Percentiles rank a stretch among this genome's conserved stretches.
phyloP scores from a whole-genome alignment of 2,329 filamentous ascomycete genomes.

The Talaromyces sp. region DNA sequence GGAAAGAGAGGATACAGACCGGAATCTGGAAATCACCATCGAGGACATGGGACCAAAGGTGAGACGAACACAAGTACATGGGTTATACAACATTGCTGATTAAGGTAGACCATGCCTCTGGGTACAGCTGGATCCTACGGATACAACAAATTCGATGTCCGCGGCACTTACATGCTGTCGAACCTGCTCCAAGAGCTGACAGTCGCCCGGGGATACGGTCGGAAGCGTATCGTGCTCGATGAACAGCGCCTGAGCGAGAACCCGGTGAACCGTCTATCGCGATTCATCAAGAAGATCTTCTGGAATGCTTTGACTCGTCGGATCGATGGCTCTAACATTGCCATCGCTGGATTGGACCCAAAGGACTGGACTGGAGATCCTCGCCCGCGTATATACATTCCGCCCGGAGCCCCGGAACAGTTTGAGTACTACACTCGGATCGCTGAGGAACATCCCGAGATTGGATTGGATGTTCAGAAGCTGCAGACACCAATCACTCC shows the following conservation, averaged over 20 bases:
- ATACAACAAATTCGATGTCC: conserved; percentile 80
- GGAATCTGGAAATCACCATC: conserved; percentile 95
- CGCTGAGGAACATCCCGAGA: conserved; percentile 71
- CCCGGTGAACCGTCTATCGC: conserved; percentile 78
- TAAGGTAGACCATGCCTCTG: conserved; percentile 67
- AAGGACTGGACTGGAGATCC: conserved; percentile 95
- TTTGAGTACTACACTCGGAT: conserved; percentile 82
- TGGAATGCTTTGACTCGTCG: conserved; percentile 87
- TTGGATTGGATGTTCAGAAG: conserved; percentile 79
- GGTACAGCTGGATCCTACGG: conserved; percentile 83
- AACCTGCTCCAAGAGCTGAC: conserved; percentile 94
- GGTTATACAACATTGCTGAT: conserved; percentile 19
- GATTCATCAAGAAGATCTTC: conserved; percentile 83
- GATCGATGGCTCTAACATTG: conserved; percentile 77
- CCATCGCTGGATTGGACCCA: conserved; percentile 78
- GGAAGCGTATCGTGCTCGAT: conserved; percentile 84
- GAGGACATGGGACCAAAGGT: conserved; percentile 93
- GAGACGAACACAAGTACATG: conserved; percentile 2
- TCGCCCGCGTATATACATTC: conserved; percentile 86
- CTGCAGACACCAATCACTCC: conserved; percentile 69
- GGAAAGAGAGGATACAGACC: conserved; percentile 84
- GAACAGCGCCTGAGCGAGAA: conserved; percentile 92
- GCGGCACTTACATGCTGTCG: conserved; percentile 95
- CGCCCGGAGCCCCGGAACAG: conserved; percentile 77
- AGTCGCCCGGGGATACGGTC: conserved; percentile 83